Base-by-base conservation (phyloP, 345 rosid species). In the Noccaea caerulescens region DNA sequence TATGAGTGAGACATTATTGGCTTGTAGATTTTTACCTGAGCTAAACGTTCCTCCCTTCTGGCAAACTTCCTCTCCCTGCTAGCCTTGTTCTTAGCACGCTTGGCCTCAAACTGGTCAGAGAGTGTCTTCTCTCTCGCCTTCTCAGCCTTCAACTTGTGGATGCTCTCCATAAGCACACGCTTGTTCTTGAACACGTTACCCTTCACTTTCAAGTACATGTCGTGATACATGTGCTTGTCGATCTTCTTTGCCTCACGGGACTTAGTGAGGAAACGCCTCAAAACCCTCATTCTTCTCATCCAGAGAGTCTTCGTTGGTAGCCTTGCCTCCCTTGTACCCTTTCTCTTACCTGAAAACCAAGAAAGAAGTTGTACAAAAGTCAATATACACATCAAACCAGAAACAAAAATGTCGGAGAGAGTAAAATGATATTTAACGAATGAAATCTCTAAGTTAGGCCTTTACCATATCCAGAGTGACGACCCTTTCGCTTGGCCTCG, bases 201-300 rank as follows among this genome's bases (percentile, higher is more conserved):
- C 68, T 89, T 89, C 55, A 84, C 90, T 77, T 80, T 85, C 96
- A 85, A 87, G 87, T 89, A 87, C 96, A 89, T 89, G 52, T 89
- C 92, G 66, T 89, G 95, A 81, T 85, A 87, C 87, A 87, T 89
- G 57, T 89, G 92, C 79, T 69, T 87, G 86, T 87, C 92, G 64
- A 89, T 89, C 84, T 89, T 89, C 75, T 85, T 87, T 2, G 85
- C 13, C 63, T 89, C 92, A n/a, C 90, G 66, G 64, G 78, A 82
- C 79, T 89, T 89, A 10, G 79, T 78, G 10, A 89, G 79, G 37
- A 81, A 69, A 8, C 90, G 92, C 72, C 92, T 85, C 36, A 89
- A 78, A 27, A 87, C 88, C 38, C 88, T 84, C 88, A 85, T 77
- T 69, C 92, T 85, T 54, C 84, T 80, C 96, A 89, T 89, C 88